Conservation (phyloP, 371 early-diverging fungal species). For the Catenaria anguillulae region DNA sequence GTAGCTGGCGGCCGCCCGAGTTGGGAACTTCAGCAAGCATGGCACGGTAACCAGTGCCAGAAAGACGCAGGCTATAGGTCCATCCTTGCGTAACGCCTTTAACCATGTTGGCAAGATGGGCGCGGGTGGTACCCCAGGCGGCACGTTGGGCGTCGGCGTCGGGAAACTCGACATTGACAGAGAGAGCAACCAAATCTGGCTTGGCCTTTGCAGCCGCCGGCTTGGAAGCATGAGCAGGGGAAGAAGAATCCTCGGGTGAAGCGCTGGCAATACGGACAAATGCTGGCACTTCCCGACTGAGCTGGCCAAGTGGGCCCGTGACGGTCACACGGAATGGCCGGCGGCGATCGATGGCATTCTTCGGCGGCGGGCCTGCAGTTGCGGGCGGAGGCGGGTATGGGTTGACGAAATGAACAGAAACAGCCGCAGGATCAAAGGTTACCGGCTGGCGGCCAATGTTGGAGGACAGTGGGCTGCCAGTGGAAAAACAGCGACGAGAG, state of each 20-base stretch:
- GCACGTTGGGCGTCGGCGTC: slow-evolving; percentile 51
- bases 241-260: too few relatives aligned
- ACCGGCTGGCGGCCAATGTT: slow-evolving; percentile 59
- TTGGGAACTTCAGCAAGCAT: too few relatives aligned
- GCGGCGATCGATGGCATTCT: slow-evolving; percentile 19
- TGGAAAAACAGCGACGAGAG: slow-evolving; percentile 22
- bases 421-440: slow-evolving; percentile 40
- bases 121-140: slow-evolving; percentile 95
- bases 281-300: slow-evolving; percentile 58
- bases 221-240: too few relatives aligned
- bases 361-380: slow-evolving; percentile 12
- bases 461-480: slow-evolving; percentile 29
- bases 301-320: slow-evolving; percentile 65
- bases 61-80: slow-evolving; percentile 61
- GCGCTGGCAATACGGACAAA: too few relatives aligned
- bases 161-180: slow-evolving; percentile 45
- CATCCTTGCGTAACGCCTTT: slow-evolving; percentile 84
- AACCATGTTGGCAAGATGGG: slow-evolving; percentile 69
- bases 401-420: slow-evolving; percentile 17
- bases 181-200: slow-evolving; percentile 17
- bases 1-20: neutral
- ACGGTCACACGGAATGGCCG: slow-evolving; percentile 47
- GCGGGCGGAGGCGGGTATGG: slow-evolving; percentile 19
- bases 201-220: slow-evolving; percentile 31
- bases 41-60: slow-evolving; percentile 92